These are phyloP conservation scores for Coemansia sp. DNA, from an alignment of 192 early-diverging fungal genomes.

Conservation along the genomic window DNA sequence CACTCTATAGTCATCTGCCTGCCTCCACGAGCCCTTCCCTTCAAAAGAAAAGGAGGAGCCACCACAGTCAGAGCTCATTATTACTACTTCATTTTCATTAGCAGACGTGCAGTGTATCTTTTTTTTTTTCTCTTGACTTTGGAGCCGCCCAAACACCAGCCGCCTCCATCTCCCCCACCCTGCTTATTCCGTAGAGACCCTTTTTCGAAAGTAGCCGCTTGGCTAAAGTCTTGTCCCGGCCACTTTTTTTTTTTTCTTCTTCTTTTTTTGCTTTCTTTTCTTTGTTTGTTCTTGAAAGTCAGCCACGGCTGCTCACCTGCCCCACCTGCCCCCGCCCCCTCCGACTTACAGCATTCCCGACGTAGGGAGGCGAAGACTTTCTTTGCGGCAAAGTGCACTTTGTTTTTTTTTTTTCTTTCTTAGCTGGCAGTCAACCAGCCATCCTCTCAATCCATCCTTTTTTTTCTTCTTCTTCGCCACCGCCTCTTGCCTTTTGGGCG, in stretches of 20 bases:
- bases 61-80: background rate
- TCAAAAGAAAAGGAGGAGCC: too few species aligned
- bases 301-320: constrained; percentile 4
- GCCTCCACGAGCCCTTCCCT: background rate
- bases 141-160: background rate
- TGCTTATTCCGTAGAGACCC: constrained; percentile 13
- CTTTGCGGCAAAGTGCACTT: constrained; percentile 9
- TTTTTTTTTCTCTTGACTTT: constrained; percentile 1
- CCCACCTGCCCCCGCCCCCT: background rate
- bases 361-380: constrained; percentile 9
- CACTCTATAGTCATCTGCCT: background rate
- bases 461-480: constrained; percentile 10
- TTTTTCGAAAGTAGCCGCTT: constrained; percentile 12
- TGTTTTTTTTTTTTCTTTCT: constrained; percentile 9
- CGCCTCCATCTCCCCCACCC: background rate
- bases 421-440: constrained; percentile 9
- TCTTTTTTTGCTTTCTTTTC: background rate
- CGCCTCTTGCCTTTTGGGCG: constrained; percentile 16
- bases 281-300: constrained; percentile 12
- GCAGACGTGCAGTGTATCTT: background rate
- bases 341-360: constrained; percentile 6
- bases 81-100: constrained; percentile 6
- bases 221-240: constrained; percentile 1
- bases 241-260: background rate
- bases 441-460: background rate